Conservation (phyloP, 176 grass and related monocot genomes). For the Musa itinerans region DNA sequence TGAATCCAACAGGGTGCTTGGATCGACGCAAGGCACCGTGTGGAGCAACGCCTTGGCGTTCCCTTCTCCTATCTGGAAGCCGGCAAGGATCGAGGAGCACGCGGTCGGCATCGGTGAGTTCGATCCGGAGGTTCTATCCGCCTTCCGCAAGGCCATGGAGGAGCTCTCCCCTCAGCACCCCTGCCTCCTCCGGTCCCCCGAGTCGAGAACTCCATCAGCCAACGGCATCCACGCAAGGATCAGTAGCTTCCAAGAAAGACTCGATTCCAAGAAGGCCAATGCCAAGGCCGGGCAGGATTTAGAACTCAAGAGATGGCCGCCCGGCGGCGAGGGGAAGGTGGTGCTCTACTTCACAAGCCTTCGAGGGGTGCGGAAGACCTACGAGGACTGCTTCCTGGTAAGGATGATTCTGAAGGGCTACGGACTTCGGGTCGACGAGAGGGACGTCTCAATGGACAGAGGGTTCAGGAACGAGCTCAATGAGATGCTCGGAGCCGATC, state of each 20-base stretch:
- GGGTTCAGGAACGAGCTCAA: constrained; percentile 64
- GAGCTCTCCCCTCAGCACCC: constrained; percentile 35
- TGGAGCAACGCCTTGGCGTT: constrained; percentile 32
- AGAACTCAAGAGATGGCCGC: neutral
- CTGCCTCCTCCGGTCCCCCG: constrained; percentile 14
- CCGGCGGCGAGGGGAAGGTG: constrained; percentile 24
- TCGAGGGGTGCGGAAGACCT: constrained; percentile 67
- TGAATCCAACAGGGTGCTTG: neutral
- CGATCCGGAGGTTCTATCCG: constrained; percentile 31
- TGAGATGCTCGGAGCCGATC: constrained; percentile 20
- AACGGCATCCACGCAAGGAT: neutral
- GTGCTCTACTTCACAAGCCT: constrained; percentile 93
- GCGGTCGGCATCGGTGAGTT: constrained; percentile 19
- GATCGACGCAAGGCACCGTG: constrained; percentile 24
- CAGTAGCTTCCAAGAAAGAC: neutral
- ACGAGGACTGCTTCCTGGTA: constrained; percentile 68
- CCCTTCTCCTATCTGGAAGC: constrained; percentile 1
- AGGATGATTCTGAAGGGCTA: constrained; percentile 65
- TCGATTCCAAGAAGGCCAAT: constrained; percentile 2
- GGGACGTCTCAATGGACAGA: constrained; percentile 89
- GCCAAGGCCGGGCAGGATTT: neutral
- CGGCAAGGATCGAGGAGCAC: neutral
- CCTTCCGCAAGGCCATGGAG: constrained; percentile 34
- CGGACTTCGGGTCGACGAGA: constrained; percentile 68
- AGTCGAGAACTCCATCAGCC: neutral